phyloP scores from a whole-genome alignment of 2,329 filamentous ascomycete genomes.

The Stagonosporopsis cucurbitacearum region DNA sequence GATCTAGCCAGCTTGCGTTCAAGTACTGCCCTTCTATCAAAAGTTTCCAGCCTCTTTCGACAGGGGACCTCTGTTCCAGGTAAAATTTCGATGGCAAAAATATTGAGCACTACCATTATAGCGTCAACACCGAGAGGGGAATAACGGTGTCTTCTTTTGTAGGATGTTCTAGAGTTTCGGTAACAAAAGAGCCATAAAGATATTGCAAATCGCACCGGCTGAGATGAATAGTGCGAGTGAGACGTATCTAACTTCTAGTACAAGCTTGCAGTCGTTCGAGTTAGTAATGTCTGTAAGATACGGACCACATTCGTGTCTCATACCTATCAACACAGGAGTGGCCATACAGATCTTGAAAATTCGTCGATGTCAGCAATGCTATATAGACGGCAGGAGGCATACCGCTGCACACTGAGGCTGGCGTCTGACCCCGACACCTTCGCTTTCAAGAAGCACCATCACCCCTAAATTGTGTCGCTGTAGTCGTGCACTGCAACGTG shows the following conservation, averaged over 20 bases:
- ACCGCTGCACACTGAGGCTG: not conserved
- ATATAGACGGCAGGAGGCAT: not conserved
- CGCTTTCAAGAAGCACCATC: not conserved
- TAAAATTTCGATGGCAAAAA: slow-evolving; percentile 1
- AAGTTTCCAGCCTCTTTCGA: slow-evolving; percentile 2
- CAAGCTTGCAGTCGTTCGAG: not conserved
- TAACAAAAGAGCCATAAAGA: not conserved
- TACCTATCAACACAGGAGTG: not conserved
- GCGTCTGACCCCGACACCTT: too few species aligned
- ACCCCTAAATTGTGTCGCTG: not conserved
- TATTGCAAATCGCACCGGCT: not conserved
- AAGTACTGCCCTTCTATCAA: not conserved
- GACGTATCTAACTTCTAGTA: slow-evolving; percentile 3
- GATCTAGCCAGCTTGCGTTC: not conserved
- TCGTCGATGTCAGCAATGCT: not conserved
- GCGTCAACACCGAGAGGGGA: not conserved
- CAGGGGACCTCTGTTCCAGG: not conserved
- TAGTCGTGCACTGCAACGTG: not conserved
- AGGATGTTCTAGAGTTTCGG: not conserved
- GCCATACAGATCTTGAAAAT: not conserved
- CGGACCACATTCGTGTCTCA: not conserved
- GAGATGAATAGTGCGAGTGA: not conserved
- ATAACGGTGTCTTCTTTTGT: not conserved
- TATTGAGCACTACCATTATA: not conserved
- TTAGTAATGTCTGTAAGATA: not conserved